Evolutionary conservation across 352 stramenopile species (phyloP).

Genomic region (Phytophthora kernoviae): DNA sequence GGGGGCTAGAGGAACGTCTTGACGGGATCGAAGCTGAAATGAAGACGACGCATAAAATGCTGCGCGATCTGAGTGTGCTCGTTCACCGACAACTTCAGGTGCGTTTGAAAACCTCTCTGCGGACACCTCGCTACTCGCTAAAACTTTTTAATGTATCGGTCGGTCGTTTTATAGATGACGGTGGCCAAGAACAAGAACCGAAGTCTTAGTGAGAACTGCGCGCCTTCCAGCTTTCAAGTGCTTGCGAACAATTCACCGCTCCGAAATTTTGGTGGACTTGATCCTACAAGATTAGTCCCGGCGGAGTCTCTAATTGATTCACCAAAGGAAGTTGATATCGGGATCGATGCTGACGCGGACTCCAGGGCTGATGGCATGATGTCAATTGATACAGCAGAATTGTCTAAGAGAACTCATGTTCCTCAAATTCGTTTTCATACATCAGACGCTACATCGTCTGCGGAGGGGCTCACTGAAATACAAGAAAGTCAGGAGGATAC

Average conservation of each 20-base stretch:
- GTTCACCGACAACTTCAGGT: conserved; percentile 63
- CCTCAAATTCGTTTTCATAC: conserved; percentile 5
- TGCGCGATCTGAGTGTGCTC: conserved; percentile 47
- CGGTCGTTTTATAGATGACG: conserved; percentile 12
- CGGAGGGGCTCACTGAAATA: not conserved
- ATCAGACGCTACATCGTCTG: not conserved
- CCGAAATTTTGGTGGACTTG: conserved; percentile 12
- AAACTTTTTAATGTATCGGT: not conserved
- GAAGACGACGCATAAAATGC: conserved; percentile 50
- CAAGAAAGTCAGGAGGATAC: not conserved
- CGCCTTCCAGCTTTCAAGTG: conserved; percentile 21
- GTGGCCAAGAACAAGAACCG: conserved; percentile 19
- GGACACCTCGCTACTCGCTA: not conserved
- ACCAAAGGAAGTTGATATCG: not conserved
- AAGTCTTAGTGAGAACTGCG: conserved; percentile 27
- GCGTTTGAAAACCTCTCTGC: not conserved
- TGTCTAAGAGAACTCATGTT: not conserved
- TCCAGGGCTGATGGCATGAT: not conserved
- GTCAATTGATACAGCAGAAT: conserved; percentile 4
- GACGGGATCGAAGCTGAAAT: conserved; percentile 48
- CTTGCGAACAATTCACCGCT: conserved; percentile 7
- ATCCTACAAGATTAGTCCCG: conserved; percentile 26
- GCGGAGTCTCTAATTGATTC: conserved; percentile 10
- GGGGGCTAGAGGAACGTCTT: conserved; percentile 46
- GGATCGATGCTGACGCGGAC: not conserved